These are phyloP conservation scores for Xylariaceae sp. DNA, from an alignment of 2,329 filamentous ascomycete genomes.

Conservation along the genomic window DNA sequence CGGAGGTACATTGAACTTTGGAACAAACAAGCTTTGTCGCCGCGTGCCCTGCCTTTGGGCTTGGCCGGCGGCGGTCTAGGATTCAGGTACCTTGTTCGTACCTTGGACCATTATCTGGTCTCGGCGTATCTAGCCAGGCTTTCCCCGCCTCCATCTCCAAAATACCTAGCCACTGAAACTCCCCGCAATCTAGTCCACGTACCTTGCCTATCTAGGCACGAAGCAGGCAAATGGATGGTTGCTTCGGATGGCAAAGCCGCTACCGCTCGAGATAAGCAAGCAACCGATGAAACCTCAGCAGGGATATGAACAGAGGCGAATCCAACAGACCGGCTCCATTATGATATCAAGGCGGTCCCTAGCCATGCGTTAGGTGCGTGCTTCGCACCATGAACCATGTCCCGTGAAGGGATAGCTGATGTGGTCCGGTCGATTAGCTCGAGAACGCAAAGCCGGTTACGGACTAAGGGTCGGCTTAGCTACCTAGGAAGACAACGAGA, in stretches of 20 bases:
- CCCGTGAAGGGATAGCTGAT: too few species aligned
- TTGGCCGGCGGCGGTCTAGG: neutral
- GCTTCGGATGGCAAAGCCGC: neutral
- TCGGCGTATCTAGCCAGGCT: neutral
- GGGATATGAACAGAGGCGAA: constrained; percentile 3
- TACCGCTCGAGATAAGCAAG: constrained; percentile 7
- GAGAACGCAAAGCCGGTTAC: neutral
- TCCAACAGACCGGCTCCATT: constrained; percentile 12
- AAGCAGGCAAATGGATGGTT: neutral
- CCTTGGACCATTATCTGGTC: neutral
- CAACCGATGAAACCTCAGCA: constrained; percentile 5
- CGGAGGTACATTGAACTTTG: neutral
- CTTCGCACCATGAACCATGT: too few species aligned
- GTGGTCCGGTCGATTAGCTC: neutral
- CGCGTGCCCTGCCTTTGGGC: neutral
- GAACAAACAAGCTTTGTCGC: neutral
- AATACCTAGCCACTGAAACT: neutral
- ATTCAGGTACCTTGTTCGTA: neutral
- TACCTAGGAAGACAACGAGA: neutral
- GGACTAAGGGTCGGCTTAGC: neutral
- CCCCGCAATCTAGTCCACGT: neutral
- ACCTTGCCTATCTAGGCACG: neutral
- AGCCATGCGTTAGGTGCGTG: too few species aligned
- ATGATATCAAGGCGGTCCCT: neutral
- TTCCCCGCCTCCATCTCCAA: constrained; percentile 1